These are phyloP conservation scores for Alternaria sp. DNA, from an alignment of 2,329 filamentous ascomycete species.

Conservation along the genomic window DNA sequence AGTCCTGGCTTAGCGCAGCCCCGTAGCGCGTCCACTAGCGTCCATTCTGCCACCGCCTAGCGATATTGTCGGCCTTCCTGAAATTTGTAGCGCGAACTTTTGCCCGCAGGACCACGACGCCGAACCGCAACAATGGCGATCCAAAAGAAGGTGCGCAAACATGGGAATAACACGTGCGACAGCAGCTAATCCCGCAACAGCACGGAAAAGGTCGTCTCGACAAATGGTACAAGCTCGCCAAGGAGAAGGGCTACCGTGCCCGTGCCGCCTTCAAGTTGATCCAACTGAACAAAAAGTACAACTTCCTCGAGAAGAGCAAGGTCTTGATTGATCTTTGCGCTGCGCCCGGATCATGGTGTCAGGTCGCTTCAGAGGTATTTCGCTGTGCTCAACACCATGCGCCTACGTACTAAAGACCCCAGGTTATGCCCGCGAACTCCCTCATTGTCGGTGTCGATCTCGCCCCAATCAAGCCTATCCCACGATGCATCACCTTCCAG, in stretches of 20 bases:
- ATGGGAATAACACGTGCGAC: neutral
- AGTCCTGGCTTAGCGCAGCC: constrained; percentile 14
- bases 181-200: constrained; percentile 51
- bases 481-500: constrained; percentile 93
- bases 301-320: constrained; percentile 95
- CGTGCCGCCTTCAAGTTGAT: constrained; percentile 98
- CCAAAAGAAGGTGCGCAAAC: constrained; percentile 78
- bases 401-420: constrained; percentile 7
- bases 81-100: constrained; percentile 35
- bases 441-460: constrained; percentile 96
- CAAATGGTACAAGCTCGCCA: constrained; percentile 98
- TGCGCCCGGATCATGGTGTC: constrained; percentile 72
- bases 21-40: neutral
- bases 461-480: constrained; percentile 93
- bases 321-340: constrained; percentile 97
- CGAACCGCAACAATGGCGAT: constrained; percentile 76
- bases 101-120: constrained; percentile 28
- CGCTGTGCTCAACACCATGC: neutral
- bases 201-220: constrained; percentile 98
- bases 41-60: constrained; percentile 30
- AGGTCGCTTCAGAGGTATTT: constrained; percentile 82
- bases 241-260: constrained; percentile 96
- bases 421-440: constrained; percentile 85
- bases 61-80: constrained; percentile 19
- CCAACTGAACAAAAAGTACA: constrained; percentile 99